A percentile compares a stretch with the other conserved stretches of the same genome.
These are phyloP conservation scores for Chamaecrista fasciculata DNA, from an alignment of 306 rosid genomes.

Conservation along the genomic window DNA sequence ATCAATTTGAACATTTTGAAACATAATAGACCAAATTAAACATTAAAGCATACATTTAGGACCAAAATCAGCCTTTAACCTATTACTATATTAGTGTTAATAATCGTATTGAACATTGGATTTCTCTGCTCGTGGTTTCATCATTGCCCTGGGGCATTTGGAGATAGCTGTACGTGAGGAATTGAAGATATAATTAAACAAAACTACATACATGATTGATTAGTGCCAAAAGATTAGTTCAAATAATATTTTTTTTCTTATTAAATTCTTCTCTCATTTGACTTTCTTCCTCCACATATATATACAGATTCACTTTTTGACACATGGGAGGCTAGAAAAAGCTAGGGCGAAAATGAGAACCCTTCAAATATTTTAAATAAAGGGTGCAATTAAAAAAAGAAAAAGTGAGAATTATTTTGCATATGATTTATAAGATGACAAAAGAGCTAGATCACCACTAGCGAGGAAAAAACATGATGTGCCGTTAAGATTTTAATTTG, in stretches of 20 bases:
- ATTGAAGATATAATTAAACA: too few species aligned
- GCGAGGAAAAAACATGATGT: conserved; percentile 20
- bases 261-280: conserved; percentile 36
- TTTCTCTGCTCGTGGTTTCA: background rate
- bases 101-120: background rate
- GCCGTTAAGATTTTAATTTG: conserved; percentile 34
- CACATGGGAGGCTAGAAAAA: conserved; percentile 37
- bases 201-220: conserved; percentile 3
- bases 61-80: too few species aligned
- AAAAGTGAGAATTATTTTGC: conserved; percentile 38
- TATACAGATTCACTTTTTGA: conserved; percentile 35
- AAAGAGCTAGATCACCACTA: conserved; percentile 18
- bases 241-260: background rate
- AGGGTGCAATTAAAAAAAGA: conserved; percentile 30
- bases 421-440: conserved; percentile 39
- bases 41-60: too few species aligned
- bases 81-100: too few species aligned
- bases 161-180: background rate
- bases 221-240: conserved; percentile 12
- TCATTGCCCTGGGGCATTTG: background rate
- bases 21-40: too few species aligned
- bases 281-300: conserved; percentile 34
- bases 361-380: conserved; percentile 28
- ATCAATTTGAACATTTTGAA: too few species aligned
- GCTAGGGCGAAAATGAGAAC: conserved; percentile 34